Conservation (phyloP, 2,329 filamentous ascomycete genomes). For the Aspergillus caelatus region DNA sequence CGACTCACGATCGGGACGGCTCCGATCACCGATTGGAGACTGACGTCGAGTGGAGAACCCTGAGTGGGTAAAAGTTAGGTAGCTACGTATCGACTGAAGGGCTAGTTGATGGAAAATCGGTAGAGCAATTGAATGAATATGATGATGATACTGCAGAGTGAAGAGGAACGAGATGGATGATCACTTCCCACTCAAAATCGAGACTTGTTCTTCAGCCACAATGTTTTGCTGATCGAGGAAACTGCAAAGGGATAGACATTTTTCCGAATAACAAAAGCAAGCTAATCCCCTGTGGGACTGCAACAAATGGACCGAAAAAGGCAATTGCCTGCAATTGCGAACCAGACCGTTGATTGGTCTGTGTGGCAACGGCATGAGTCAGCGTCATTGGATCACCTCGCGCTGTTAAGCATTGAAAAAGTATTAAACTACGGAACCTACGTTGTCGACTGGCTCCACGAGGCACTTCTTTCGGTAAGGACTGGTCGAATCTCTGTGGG, state of each 20-base stretch:
- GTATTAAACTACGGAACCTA: not conserved
- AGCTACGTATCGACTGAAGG: not conserved
- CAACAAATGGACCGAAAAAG: not conserved
- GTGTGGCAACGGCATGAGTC: not conserved
- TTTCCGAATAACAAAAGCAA: not conserved
- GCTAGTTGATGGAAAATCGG: not conserved
- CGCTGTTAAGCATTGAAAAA: not conserved
- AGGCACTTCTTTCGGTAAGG: not conserved
- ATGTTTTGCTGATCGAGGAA: not conserved
- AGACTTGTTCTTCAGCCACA: not conserved
- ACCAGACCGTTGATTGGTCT: not conserved
- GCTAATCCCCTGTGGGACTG: not conserved
- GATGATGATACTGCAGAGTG: not conserved
- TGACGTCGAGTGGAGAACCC: slow-evolving; percentile 1
- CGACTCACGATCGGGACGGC: slow-evolving; percentile 4
- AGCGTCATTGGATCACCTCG: not conserved
- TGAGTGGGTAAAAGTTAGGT: not conserved
- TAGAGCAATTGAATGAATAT: not conserved
- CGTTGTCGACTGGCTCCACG: not conserved
- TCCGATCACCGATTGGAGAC: slow-evolving; percentile 1
- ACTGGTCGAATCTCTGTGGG: not conserved
- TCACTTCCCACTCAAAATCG: not conserved
- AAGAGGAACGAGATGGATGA: not conserved
- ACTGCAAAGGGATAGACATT: not conserved
- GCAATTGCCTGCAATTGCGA: not conserved